Percentiles rank a stretch among this genome's conserved stretches.
Evolutionary conservation across 2,329 filamentous ascomycete species (phyloP).

Genomic region (Monilinia fructicola): DNA sequence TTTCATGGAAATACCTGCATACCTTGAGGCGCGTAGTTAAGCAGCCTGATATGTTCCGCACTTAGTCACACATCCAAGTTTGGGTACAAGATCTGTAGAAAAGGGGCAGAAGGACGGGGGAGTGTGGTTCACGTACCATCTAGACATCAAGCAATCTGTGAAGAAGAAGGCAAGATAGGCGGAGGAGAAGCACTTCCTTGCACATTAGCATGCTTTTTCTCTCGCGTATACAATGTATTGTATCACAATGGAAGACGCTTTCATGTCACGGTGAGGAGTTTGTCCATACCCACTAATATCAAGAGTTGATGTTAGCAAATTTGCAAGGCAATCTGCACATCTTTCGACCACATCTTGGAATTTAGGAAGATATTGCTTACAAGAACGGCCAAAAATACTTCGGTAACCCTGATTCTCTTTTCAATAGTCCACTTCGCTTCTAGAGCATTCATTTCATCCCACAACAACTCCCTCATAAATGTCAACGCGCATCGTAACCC

Average conservation of each 20-base stretch:
- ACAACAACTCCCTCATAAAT: constrained; percentile 63
- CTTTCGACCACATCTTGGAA: neutral
- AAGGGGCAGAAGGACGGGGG: no score
- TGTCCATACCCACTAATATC: constrained; percentile 4
- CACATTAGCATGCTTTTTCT: constrained; percentile 5
- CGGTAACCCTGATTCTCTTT: constrained; percentile 58
- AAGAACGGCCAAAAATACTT: constrained; percentile 70
- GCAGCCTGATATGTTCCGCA: constrained; percentile 55
- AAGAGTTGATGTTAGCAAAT: neutral
- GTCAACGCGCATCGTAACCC: constrained; percentile 67
- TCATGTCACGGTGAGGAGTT: neutral
- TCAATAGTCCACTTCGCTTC: constrained; percentile 46
- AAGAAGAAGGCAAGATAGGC: constrained; percentile 82
- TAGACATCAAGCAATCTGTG: constrained; percentile 80
- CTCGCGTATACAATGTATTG: neutral
- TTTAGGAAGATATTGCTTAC: constrained; percentile 53
- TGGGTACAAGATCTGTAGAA: neutral
- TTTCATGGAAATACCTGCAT: constrained; percentile 12
- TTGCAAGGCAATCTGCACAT: neutral
- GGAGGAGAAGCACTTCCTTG: constrained; percentile 65
- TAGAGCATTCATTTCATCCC: constrained; percentile 45
- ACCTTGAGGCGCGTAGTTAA: constrained; percentile 75
- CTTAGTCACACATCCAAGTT: constrained; percentile 15
- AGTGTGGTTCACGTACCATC: constrained; percentile 56
- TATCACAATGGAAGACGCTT: neutral